Evolutionary conservation across 192 early-diverging fungal species (phyloP), one percentile per base, ranked within the genome.

Genomic region (Umbelopsis sp.): DNA sequence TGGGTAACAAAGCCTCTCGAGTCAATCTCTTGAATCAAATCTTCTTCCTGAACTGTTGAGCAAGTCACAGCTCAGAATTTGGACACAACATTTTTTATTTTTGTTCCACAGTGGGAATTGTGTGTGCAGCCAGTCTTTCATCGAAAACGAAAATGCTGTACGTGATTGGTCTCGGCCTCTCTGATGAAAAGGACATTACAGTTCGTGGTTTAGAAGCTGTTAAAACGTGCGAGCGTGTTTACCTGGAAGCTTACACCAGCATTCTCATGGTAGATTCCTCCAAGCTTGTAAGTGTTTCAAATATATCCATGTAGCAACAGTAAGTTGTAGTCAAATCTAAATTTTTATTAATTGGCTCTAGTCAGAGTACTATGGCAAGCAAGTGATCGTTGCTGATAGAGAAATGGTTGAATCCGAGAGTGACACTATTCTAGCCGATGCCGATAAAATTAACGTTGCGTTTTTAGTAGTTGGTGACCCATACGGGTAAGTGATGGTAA

Each of bases 391-490:
- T n/a, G 97, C 97, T 2, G 95, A 99, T 79, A 89, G 97, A 72
- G 97, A 99, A 83, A 95, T 96, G 85, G 97, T 99, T 20, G 97
- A 99, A 83, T 90, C 91, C 1, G 90, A 92, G 32, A 91, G 93
- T 36, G 96, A 98, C 74, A 77, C 85, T 6, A 99, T 99, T 72
- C 86, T 99, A 29, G 82, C 84, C 53, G 89, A 92, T 70, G 97
- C 96, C 2, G 94, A 96, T 71, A 89, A 76, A 44, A 87, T 93
- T 62, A 91, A 99, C 73, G 94, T 99, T 17, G 91, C 94, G 4
- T 97, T 99, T 67, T 83, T 99, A 59, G 97, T 99, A 2, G 96
- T 99, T 5, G 97, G 97, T 50, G 97, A 99, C 84, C 96, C 97
- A 43, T 97, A 90, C 75, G 94, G 91, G 89, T 92, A 80, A 54